Base-by-base conservation (phyloP, 2,329 filamentous ascomycete species). In the Arachnomyces sp. region DNA sequence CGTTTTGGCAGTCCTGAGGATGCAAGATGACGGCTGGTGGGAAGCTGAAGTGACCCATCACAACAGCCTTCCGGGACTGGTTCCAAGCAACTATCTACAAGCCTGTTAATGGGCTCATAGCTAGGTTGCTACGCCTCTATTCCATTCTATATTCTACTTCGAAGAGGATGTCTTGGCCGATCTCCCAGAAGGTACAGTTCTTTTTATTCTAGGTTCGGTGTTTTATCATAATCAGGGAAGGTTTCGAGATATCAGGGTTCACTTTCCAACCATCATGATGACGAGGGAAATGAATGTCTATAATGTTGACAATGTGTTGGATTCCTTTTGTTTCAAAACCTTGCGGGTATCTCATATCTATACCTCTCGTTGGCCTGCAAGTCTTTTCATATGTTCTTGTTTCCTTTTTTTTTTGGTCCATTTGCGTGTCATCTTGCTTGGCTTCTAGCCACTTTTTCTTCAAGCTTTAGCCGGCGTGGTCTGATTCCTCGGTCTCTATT, bases 11-110 rank as follows among this genome's bases (percentile, higher is more conserved):
- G 81, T 98, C 11, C 70, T 95, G 34, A 76, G 89, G 44, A 79
- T 94, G 55, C 92, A 98, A 65, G 92, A 98, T 59, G 92, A 98
- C 58, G 92, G 92, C 14, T 98, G 92, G 92, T 98, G 93, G 92
- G 92, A 98, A 67, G 93, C 93, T 9, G 90, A 95, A 62, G 78
- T 95, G 31, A 84, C 89, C 34, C 70, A 70, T 7, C 60, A 65
- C 31, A 60, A 57, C n/a, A 49, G 55, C 30, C 59, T 54, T 40
- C 61, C 72, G 12, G 79, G 79, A 16, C 63, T 82, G 50, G 79
- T 82, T 38, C 79, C 79, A 2, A 80, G 76, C 49, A 82, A 82
- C 59, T 82, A 82, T 54, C 57, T 82, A 41, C 77, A 81, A 60
- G 68, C 70, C 40, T 77, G 75, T 45, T 72, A 57, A 46, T 9